A percentile compares a stretch with the other conserved stretches of the same genome.
phyloP scores from a whole-genome alignment of 108 stramenopile species.

The Nitzschia inconspicua region DNA sequence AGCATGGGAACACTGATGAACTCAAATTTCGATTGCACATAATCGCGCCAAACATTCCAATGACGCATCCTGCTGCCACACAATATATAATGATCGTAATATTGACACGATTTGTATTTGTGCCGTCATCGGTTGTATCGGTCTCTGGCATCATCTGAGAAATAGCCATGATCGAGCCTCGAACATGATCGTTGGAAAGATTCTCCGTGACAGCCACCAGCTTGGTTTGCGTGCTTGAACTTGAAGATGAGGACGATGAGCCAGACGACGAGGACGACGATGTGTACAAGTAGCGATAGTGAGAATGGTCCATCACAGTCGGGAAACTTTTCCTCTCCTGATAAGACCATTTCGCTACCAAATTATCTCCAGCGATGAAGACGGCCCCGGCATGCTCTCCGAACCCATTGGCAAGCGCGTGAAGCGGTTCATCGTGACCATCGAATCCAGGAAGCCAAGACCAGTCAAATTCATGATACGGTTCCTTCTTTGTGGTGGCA shows the following conservation, averaged over 20 bases:
- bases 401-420: conserved; percentile 84
- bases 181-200: conserved; percentile 58
- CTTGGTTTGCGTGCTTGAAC: conserved; percentile 35
- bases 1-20: conserved; percentile 52
- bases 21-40: conserved; percentile 77
- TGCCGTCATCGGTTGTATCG: conserved; percentile 12
- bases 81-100: conserved; percentile 80
- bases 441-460: conserved; percentile 94
- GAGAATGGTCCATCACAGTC: not conserved
- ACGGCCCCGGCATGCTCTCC: conserved; percentile 73
- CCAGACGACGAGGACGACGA: not conserved
- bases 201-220: conserved; percentile 66
- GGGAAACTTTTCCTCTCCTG: too few relatives aligned
- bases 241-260: not conserved
- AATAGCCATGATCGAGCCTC: conserved; percentile 84
- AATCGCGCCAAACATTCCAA: conserved; percentile 76
- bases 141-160: conserved; percentile 57
- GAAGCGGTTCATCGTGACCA: conserved; percentile 87
- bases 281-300: not conserved
- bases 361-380: conserved; percentile 91
- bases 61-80: conserved; percentile 67
- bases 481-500: not conserved
- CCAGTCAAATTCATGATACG: conserved; percentile 83
- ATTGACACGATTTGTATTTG: conserved; percentile 17
- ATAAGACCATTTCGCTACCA: conserved; percentile 81